A percentile compares a stretch with the other conserved stretches of the same genome.
Conservation (phyloP, 495 filamentous ascomycete species). For the Neurospora tetraspora region DNA sequence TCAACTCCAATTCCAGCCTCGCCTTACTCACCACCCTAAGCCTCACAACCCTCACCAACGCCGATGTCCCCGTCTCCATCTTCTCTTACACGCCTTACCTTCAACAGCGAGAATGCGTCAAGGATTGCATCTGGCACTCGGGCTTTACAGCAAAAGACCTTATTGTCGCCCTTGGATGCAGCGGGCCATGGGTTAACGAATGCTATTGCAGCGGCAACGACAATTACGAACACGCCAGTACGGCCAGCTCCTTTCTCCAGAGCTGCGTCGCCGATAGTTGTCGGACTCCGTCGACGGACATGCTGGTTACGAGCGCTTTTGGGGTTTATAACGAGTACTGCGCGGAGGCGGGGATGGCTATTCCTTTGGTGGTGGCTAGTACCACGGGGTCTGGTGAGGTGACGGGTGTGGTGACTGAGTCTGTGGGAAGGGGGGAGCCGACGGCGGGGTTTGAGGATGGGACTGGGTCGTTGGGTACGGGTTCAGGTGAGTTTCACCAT, state of each 20-base stretch:
- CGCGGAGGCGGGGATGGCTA: background rate
- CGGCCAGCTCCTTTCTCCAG: background rate
- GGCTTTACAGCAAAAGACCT: background rate
- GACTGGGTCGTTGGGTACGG: background rate
- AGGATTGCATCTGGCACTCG: slow-evolving; percentile 6
- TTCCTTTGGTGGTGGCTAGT: background rate
- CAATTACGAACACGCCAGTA: background rate
- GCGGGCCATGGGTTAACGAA: slow-evolving; percentile 1
- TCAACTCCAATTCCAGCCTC: background rate
- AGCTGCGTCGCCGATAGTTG: background rate
- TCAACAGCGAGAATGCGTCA: slow-evolving; percentile 4
- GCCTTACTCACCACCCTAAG: background rate
- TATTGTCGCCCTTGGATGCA: slow-evolving; percentile 1
- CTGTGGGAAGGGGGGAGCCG: background rate
- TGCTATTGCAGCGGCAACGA: slow-evolving; percentile 2
- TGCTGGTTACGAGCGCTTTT: background rate
- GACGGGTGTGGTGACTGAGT: background rate
- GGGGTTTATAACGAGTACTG: slow-evolving; percentile 5
- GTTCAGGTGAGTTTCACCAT: background rate
- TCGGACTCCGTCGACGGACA: background rate
- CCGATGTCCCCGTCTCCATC: background rate
- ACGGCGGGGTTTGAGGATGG: background rate
- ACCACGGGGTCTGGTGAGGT: background rate
- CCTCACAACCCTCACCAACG: background rate
- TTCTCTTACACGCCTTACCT: slow-evolving; percentile 1